phyloP scores from a whole-genome alignment of 2,329 filamentous ascomycete species.

The Colletotrichum endophyticum region DNA sequence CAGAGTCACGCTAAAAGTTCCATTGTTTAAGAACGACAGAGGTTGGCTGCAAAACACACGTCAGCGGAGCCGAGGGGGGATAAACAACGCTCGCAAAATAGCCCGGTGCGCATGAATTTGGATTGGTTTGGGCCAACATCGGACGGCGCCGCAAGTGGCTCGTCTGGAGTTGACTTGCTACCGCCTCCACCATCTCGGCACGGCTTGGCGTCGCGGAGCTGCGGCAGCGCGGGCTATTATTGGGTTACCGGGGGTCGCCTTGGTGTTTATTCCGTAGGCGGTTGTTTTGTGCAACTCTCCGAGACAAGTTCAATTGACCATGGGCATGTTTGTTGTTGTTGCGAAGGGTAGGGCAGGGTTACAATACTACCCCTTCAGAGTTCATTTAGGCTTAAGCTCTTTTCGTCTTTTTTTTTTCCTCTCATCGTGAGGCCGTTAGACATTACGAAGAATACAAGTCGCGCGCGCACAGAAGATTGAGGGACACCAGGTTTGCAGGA shows the following conservation, averaged over 20 bases:
- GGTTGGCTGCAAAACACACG: neutral
- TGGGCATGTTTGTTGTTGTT: neutral
- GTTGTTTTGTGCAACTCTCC: neutral
- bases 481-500: neutral
- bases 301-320: neutral
- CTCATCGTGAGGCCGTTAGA: neutral
- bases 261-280: neutral
- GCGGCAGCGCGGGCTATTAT: slow-evolving; percentile 14
- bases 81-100: neutral
- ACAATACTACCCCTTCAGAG: neutral
- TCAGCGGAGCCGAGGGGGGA: neutral
- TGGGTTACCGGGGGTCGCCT: neutral
- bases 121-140: neutral
- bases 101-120: neutral
- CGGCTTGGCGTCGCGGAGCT: slow-evolving; percentile 19
- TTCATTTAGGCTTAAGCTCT: neutral
- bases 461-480: neutral
- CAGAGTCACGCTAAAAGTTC: neutral
- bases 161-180: neutral
- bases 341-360: neutral
- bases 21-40: neutral
- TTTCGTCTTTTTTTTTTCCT: neutral
- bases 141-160: slow-evolving; percentile 9
- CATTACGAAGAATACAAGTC: neutral
- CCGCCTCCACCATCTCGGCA: slow-evolving; percentile 16